Evolutionary conservation across 2,329 filamentous ascomycete genomes (phyloP), one percentile per base, ranked within the genome.

Genomic region (Eurotiales sp.): DNA sequence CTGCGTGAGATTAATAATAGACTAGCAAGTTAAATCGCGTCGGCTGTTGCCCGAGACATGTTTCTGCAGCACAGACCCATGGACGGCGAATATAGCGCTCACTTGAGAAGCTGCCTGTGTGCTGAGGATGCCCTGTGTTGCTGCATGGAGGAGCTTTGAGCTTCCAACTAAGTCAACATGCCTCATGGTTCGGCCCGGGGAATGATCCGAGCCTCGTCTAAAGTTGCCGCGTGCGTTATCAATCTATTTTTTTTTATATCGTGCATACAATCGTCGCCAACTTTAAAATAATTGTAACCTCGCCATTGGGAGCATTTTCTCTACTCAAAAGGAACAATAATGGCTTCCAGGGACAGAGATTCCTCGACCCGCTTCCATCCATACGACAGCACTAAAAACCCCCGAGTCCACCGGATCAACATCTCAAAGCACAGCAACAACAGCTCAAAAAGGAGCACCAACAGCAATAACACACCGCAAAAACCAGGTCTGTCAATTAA

Each of bases 401-500:
- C 44, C 39, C 64, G 42, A 40, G 48, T 46, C 21, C 17, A 46
- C 39, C 21, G 48, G 58, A 63, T 41, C 19, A 21, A 15, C 29
- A 29, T 21, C 8, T 19, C n/a, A 8, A 15, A 29, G 25, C 22
- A 39, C 58, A 57, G 21, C 52, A 41, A 43, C 67, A 30, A 49
- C 44, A 46, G 15, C 25, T 23, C 36, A 19, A 65, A 44, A 36
- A 37, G 11, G 23, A 32, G 30, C 45, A 14, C 19, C 56, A n/a
- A n/a, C n/a, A 64, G 29, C 27, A n/a, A 25, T 21, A 23, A 32
- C n/a, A 14, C 32, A 21, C 30, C 37, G 10, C 43, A 52, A 43
- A 34, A 51, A 40, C 21, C 40, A 43, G 29, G 51, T n/a, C 51
- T 64, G 2, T 71, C 70, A 12, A 57, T 77, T 49, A 77, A 77